These are phyloP conservation scores for Clavaria fumosa DNA, from an alignment of 768 basidiomycete species.

Conservation along the genomic window DNA sequence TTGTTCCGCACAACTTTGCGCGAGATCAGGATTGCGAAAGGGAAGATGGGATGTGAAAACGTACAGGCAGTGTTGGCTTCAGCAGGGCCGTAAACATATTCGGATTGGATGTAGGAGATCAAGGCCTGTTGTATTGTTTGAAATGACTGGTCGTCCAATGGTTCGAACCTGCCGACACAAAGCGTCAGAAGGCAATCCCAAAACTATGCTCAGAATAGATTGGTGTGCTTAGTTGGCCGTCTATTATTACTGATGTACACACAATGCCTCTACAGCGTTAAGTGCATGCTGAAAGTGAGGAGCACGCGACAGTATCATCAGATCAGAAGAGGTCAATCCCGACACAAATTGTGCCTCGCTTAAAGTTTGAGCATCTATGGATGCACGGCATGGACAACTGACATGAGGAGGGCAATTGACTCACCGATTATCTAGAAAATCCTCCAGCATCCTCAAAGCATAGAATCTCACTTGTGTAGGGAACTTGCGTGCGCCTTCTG, in stretches of 20 bases:
- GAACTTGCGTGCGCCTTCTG: slow-evolving; percentile 52
- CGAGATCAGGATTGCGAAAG: slow-evolving; percentile 8
- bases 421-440: slow-evolving; percentile 72
- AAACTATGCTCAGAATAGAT: no score
- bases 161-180: slow-evolving; percentile 36
- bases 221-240: no score
- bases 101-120: slow-evolving; percentile 70
- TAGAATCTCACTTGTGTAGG: slow-evolving; percentile 64
- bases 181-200: no score
- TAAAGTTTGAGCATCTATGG: background rate
- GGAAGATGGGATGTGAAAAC: slow-evolving; percentile 19
- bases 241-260: no score
- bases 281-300: no score
- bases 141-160: slow-evolving; percentile 55
- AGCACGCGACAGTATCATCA: no score
- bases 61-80: slow-evolving; percentile 71
- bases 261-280: no score
- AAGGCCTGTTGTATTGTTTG: slow-evolving; percentile 60
- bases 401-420: slow-evolving; percentile 14
- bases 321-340: no score
- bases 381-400: background rate
- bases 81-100: slow-evolving; percentile 75
- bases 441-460: slow-evolving; percentile 65
- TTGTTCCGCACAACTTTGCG: slow-evolving; percentile 79
- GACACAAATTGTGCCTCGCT: background rate